phyloP scores from a whole-genome alignment of 305 asterid species.

The Solanum hybrid region DNA sequence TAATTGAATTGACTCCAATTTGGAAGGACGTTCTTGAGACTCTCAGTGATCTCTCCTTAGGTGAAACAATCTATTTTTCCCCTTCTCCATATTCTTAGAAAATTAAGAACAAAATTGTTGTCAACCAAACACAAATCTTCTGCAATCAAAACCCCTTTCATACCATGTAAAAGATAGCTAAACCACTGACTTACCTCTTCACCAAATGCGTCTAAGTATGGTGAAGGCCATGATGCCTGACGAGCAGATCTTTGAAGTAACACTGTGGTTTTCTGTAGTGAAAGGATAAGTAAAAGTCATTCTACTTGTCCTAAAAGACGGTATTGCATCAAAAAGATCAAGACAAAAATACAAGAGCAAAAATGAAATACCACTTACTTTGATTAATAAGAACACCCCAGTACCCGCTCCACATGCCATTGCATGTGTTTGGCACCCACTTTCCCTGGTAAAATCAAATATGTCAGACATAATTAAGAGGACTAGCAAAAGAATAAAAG shows the following conservation, averaged over 20 bases:
- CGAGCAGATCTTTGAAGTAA: constrained; percentile 88
- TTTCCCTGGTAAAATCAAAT: constrained; percentile 47
- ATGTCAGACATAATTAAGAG: not conserved
- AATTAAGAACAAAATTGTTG: not conserved
- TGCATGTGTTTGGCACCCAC: constrained; percentile 79
- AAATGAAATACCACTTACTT: constrained; percentile 31
- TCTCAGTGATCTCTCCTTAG: not conserved
- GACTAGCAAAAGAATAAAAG: not conserved
- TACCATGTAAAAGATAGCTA: not conserved
- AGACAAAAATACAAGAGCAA: not conserved
- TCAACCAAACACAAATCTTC: not conserved
- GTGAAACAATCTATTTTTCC: not conserved
- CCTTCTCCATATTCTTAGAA: not conserved
- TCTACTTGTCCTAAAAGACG: not conserved
- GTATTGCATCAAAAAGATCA: not conserved
- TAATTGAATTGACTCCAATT: not conserved
- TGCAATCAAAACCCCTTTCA: not conserved
- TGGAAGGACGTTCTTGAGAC: not conserved
- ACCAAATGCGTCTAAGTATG: constrained; percentile 90
- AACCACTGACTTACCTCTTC: constrained; percentile 67
- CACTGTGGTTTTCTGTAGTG: constrained; percentile 71
- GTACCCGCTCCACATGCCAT: constrained; percentile 83
- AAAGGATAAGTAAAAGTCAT: not conserved
- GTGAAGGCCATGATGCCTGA: constrained; percentile 98
- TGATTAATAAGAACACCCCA: constrained; percentile 82